Base-by-base conservation (phyloP, 148 eudicot species). In the Rhododendron ovatum region DNA sequence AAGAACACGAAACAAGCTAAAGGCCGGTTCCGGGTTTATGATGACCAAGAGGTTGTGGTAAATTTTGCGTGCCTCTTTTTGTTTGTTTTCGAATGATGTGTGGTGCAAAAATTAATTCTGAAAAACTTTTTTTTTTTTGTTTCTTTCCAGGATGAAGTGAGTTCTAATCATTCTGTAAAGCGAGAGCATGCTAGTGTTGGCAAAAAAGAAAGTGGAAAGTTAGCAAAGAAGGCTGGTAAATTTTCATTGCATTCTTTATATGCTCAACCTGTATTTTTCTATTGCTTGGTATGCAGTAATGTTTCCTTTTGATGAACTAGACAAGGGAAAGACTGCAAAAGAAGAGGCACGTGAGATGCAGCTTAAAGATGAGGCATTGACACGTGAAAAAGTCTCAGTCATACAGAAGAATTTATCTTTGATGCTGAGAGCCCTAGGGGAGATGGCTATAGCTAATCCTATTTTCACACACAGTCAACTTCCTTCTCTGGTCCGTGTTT, bases 291-390 rank as follows among this genome's bases (percentile, higher is more conserved):
- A 75, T 37, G n/a, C 20, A 55, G 41, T 53, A 30, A 8, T 85
- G 17, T 86, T 78, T 59, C 6, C 33, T 63, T 85, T 79, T 89
- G 59, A 78, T 89, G 7, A 78, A 87, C 51, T 88, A 96, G 99
- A 95, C 85, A 97, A 97, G 88, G 94, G 94, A 84, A 97, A 95
- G 91, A 95, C 94, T 75, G 96, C 95, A 63, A 97, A 97, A 90
- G 99, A 97, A 91, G 99, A 97, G 87, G 99, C 99, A 30, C 99
- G 98, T 80, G 98, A 97, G 47, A 85, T 94, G 81, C 94, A 93
- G 89, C 94, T 97, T 78, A 90, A 77, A 86, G 99, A 97, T 88
- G 99, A 97, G 89, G 91, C 95, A 45, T 85, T 83, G 61, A 85
- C 91, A 63, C 93, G 99, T 87, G 91, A 90, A 85, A 93, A 91